Conservation (phyloP, 176 grass and related monocot genomes). For the Lolium multiflorum region DNA sequence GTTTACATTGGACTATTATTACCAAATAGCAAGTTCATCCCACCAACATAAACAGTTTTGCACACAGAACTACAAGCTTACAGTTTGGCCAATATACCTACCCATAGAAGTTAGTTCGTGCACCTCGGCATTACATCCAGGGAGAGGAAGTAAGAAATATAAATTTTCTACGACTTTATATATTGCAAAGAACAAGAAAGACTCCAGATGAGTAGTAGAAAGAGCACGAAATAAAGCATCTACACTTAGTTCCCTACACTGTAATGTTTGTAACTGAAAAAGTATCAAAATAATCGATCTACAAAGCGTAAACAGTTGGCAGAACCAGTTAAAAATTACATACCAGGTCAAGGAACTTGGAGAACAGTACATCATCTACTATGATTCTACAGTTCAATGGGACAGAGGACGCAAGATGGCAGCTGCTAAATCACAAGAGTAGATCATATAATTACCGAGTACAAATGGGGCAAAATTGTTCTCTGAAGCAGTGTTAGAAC, state of each 20-base stretch:
- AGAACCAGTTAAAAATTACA: background rate
- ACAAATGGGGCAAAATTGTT: background rate
- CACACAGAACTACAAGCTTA: background rate
- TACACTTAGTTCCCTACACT: background rate
- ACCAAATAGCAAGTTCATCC: too few species aligned
- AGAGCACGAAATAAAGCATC: background rate
- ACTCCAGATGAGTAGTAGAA: background rate
- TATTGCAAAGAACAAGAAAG: background rate
- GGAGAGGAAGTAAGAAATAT: background rate
- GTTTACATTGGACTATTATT: too few species aligned
- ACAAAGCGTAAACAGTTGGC: background rate
- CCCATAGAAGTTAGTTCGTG: background rate
- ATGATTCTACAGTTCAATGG: background rate
- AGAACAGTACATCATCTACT: background rate
- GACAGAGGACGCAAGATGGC: too few species aligned
- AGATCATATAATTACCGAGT: background rate
- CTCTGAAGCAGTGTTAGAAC: constrained; percentile 20
- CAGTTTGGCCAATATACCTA: background rate
- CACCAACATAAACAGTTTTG: constrained; percentile 4
- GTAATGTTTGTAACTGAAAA: background rate
- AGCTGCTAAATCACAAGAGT: constrained; percentile 9
- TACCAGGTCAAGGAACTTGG: background rate
- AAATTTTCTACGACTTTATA: background rate
- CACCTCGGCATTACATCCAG: background rate
- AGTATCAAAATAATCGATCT: background rate